Conservation (phyloP, 352 stramenopile species). For the Phytophthora vignae region DNA sequence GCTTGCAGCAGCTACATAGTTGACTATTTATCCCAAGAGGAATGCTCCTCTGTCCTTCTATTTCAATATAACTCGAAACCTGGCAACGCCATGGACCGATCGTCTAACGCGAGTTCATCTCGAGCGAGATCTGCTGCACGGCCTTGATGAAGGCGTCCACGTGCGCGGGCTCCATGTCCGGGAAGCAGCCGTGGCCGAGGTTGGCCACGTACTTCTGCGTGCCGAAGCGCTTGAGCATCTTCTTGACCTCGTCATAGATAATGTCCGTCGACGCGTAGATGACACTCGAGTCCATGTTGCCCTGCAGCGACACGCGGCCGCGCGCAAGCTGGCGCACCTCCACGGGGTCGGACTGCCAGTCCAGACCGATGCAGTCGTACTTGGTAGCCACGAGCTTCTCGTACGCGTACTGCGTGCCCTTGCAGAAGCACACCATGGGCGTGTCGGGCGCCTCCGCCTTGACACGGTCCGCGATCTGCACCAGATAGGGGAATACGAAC, state of each 20-base stretch:
- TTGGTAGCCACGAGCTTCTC: slow-evolving; percentile 72
- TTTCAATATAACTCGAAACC: slow-evolving; percentile 33
- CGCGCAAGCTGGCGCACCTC: slow-evolving; percentile 83
- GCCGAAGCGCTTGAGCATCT: slow-evolving; percentile 95
- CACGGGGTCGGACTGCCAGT: slow-evolving; percentile 94
- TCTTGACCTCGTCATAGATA: slow-evolving; percentile 88
- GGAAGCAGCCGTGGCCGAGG: slow-evolving; percentile 97
- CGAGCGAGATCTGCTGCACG: slow-evolving; percentile 94
- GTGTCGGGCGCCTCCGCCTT: slow-evolving; percentile 72
- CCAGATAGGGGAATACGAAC: slow-evolving; percentile 94
- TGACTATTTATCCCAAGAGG: slow-evolving; percentile 11
- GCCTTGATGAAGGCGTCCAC: slow-evolving; percentile 97
- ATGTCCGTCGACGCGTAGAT: slow-evolving; percentile 89
- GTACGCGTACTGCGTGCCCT: slow-evolving; percentile 86
- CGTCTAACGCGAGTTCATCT: slow-evolving; percentile 75
- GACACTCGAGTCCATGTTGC: slow-evolving; percentile 93
- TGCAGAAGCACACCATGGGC: slow-evolving; percentile 88
- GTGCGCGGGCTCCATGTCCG: slow-evolving; percentile 94
- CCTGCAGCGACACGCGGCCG: slow-evolving; percentile 85
- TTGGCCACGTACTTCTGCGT: slow-evolving; percentile 98
- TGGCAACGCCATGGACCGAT: slow-evolving; percentile 1
- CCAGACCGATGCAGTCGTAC: slow-evolving; percentile 96
- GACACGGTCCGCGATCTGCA: slow-evolving; percentile 80
- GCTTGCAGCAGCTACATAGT: slow-evolving; percentile 24
- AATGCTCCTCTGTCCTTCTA: slow-evolving; percentile 25